Evolutionary conservation across 306 rosid genomes (phyloP).

Genomic region (Arachis hypogaea): DNA sequence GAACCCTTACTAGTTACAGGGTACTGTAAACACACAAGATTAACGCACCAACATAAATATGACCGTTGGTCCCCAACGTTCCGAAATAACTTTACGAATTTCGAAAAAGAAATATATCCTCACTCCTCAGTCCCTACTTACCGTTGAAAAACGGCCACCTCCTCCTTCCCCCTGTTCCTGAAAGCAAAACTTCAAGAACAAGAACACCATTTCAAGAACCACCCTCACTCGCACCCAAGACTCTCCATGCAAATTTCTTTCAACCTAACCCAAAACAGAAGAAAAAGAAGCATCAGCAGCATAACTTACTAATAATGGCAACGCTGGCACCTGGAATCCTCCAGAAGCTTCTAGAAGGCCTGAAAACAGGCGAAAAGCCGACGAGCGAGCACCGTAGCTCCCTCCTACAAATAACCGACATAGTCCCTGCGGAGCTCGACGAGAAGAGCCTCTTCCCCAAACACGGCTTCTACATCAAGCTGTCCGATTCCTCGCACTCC

Average conservation of each 20-base stretch:
- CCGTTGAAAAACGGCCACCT: neutral
- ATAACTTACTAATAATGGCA: conserved; percentile 51
- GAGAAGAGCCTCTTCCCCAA: conserved; percentile 75
- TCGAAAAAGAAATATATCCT: neutral
- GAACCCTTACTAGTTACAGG: neutral
- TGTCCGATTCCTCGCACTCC: conserved; percentile 88
- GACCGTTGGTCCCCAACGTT: conserved; percentile 5
- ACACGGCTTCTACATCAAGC: conserved; percentile 84
- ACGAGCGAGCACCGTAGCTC: conserved; percentile 85
- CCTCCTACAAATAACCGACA: conserved; percentile 84
- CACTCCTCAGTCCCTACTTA: neutral
- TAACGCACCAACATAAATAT: neutral
- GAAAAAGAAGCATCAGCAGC: no score
- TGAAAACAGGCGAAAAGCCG: conserved; percentile 68
- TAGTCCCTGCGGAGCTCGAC: conserved; percentile 89
- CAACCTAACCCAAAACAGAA: neutral
- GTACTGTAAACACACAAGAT: no score
- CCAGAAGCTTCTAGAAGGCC: conserved; percentile 71
- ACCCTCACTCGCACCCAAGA: neutral
- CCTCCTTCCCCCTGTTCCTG: neutral
- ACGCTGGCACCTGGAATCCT: conserved; percentile 85
- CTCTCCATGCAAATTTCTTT: neutral
- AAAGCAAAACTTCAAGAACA: neutral
- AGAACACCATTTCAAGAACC: neutral
- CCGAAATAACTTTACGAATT: neutral